Evolutionary conservation across 768 basidiomycete genomes (phyloP), one percentile per base, ranked within the genome.

Genomic region (Fomitopsis pulvina): DNA sequence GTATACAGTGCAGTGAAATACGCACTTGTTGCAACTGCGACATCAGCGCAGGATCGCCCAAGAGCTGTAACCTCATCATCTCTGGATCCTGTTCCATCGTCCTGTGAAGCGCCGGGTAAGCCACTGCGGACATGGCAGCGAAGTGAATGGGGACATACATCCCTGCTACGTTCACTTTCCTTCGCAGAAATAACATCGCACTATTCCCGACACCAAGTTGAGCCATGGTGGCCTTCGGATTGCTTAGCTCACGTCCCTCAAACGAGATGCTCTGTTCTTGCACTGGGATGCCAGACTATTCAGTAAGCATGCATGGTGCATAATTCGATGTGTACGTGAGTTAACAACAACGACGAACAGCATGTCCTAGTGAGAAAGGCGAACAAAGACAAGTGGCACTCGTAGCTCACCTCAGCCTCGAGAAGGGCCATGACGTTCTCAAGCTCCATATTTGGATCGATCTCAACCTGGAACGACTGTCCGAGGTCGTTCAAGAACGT

Each of bases 391-490:
- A 18, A 37, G 34, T 16, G 4, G 34, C 34, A 24, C n/a, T 21
- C 25, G 43, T 8, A 26, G 37, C 83, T 65, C 64, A 92, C 95
- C 80, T 97, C 94, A 0, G 86, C 94, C 68, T 96, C 92, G n/a
- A 96, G 75, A 47, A 97, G 73, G 11, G 91, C 95, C 78, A 87
- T 86, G 30, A 97, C 83, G 64, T 94, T 87, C 72, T 91, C 88
- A 25, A 98, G 78, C 65, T 90, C 83, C 88, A 97, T 93, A 47
- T 76, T 77, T 1, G 89, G 78, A 68, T 93, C 91, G 57, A 96
- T 90, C 62, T 97, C 94, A 45, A 95, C 70, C 34, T 68, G 60
- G 57, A 78, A 87, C 1, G 74, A 70, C 49, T 82, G 72, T 7
- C 86, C 87, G 20, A 76, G 54, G 55, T 89, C 87, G 43, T 72